These are phyloP conservation scores for Prosopis cineraria DNA, from an alignment of 306 rosid genomes.

Conservation along the genomic window DNA sequence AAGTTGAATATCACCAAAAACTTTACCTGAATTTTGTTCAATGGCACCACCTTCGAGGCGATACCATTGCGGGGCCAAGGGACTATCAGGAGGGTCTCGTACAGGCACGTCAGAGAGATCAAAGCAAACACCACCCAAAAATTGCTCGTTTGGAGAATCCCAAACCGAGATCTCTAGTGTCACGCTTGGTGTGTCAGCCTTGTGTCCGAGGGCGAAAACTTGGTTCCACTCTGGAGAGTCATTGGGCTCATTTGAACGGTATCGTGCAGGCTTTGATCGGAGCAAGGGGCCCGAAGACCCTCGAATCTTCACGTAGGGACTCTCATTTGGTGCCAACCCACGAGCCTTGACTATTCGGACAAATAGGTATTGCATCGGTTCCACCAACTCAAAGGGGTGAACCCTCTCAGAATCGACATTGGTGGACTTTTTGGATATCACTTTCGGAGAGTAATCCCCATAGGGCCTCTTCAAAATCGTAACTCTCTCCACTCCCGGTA, in stretches of 20 bases:
- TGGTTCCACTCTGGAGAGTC: conserved; percentile 89
- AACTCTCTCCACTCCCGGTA: conserved; percentile 56
- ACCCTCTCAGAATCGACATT: conserved; percentile 49
- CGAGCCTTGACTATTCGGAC: conserved; percentile 82
- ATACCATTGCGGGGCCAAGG: conserved; percentile 60
- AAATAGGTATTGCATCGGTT: conserved; percentile 87
- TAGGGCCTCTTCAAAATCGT: conserved; percentile 58
- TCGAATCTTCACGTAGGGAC: conserved; percentile 64
- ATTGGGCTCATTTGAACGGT: conserved; percentile 60
- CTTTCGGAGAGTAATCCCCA: conserved; percentile 69
- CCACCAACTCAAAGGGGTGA: conserved; percentile 82
- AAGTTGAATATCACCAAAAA: conserved; percentile 51
- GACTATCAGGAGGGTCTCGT: conserved; percentile 54
- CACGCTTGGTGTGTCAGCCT: conserved; percentile 50
- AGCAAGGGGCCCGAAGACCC: conserved; percentile 46
- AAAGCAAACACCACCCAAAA: conserved; percentile 79
- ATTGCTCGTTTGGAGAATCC: conserved; percentile 65
- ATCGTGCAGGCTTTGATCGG: conserved; percentile 56
- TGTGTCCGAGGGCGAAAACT: conserved; percentile 61
- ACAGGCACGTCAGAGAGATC: conserved; percentile 55
- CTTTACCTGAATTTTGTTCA: conserved; percentile 37
- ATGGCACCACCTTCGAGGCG: conserved; percentile 48
- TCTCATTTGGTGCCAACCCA: conserved; percentile 51
- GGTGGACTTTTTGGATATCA: conserved; percentile 47
- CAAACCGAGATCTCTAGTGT: conserved; percentile 73